A percentile compares a stretch with the other conserved stretches of the same genome.
Evolutionary conservation across 805 yeast genomes (phyloP).

Genomic region (Osmozyma mogii): DNA sequence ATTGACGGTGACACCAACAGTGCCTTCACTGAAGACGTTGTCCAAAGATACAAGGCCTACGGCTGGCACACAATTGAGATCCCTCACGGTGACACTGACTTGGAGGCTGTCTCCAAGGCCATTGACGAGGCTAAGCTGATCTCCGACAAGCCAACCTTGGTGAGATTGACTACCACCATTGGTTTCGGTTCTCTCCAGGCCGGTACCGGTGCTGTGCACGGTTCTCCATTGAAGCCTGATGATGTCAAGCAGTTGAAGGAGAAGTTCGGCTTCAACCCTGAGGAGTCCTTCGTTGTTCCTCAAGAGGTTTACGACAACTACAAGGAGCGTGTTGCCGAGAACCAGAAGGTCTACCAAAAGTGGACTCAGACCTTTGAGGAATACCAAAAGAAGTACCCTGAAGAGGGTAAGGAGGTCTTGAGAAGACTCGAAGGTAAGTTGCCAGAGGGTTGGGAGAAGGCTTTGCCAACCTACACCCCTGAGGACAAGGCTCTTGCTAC

Average conservation of each 20-base stretch:
- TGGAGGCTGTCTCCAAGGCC: conserved; percentile 63
- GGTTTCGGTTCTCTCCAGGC: conserved; percentile 84
- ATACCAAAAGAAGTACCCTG: conserved; percentile 67
- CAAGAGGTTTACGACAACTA: conserved; percentile 73
- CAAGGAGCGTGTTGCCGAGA: conserved; percentile 47
- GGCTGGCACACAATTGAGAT: conserved; percentile 88
- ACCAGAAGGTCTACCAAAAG: conserved; percentile 60
- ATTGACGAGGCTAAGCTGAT: conserved; percentile 74
- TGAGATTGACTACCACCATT: conserved; percentile 83
- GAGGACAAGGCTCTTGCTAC: conserved; percentile 81
- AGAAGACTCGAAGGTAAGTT: conserved; percentile 74
- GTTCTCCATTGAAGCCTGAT: conserved; percentile 90
- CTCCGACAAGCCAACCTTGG: conserved; percentile 79
- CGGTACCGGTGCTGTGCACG: conserved; percentile 93
- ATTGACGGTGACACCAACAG: conserved; percentile 88
- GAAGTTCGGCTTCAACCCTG: conserved; percentile 84
- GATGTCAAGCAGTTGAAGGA: conserved; percentile 82
- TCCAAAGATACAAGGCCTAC: conserved; percentile 77
- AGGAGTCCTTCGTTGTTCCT: conserved; percentile 69
- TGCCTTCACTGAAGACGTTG: conserved; percentile 91
- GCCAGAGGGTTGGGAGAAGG: conserved; percentile 74
- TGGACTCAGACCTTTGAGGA: conserved; percentile 63
- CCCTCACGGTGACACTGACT: conserved; percentile 72
- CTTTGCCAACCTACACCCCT: conserved; percentile 74
- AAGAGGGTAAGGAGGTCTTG: conserved; percentile 65